These are phyloP conservation scores for Cadophora sp. DNA, from an alignment of 2,329 filamentous ascomycete genomes.

Conservation along the genomic window DNA sequence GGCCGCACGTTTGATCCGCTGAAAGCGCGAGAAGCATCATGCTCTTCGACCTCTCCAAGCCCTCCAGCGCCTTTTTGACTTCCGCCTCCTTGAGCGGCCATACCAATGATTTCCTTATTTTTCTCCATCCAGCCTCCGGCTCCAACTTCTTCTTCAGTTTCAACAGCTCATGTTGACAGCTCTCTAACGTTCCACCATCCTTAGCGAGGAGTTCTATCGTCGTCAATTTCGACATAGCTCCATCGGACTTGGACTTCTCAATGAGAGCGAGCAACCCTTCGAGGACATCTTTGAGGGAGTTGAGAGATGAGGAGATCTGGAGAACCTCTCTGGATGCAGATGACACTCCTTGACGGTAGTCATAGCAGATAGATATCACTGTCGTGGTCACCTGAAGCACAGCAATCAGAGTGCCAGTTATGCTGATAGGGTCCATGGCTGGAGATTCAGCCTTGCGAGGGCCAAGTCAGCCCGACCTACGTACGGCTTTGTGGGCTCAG, in stretches of 20 bases:
- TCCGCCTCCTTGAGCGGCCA: slow-evolving; percentile 36
- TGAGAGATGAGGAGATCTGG: slow-evolving; percentile 32
- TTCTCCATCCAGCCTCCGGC: slow-evolving; percentile 30
- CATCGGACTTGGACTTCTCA: slow-evolving; percentile 25
- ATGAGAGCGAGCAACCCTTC: slow-evolving; percentile 33
- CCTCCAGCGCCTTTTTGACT: slow-evolving; percentile 25
- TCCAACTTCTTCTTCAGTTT: slow-evolving; percentile 29
- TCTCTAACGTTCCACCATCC: slow-evolving; percentile 27
- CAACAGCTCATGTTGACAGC: slow-evolving; percentile 30
- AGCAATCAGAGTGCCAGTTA: slow-evolving; percentile 34
- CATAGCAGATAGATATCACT: slow-evolving; percentile 35
- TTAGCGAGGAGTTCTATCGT: slow-evolving; percentile 29
- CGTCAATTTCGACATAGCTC: slow-evolving; percentile 12
- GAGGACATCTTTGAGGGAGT: slow-evolving; percentile 28
- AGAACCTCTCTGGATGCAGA: slow-evolving; percentile 30
- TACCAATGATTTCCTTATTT: slow-evolving; percentile 23
- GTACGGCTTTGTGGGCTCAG: not conserved
- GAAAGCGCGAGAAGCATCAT: slow-evolving; percentile 33
- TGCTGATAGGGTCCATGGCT: slow-evolving; percentile 35
- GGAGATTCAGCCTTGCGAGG: not conserved
- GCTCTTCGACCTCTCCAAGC: slow-evolving; percentile 33
- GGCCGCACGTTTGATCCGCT: slow-evolving; percentile 34
- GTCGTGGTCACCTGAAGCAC: slow-evolving; percentile 34
- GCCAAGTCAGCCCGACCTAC: not conserved
- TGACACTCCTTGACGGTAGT: slow-evolving; percentile 33